A percentile compares a stretch with the other conserved stretches of the same genome.
Conservation (phyloP, 352 stramenopile genomes). For the Thraustotheca clavata region DNA sequence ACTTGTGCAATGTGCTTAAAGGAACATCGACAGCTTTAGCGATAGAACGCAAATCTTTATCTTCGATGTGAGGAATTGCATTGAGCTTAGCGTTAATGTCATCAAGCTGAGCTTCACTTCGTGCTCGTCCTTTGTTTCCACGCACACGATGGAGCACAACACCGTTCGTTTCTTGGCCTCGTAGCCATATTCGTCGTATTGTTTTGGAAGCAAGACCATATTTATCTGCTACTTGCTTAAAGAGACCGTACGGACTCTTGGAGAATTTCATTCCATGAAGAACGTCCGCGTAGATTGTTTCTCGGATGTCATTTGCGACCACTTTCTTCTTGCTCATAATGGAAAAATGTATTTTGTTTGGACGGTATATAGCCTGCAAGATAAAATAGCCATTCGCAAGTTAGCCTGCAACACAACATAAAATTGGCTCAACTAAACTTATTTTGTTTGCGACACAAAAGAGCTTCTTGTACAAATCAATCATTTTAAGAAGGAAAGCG, state of each 20-base stretch:
- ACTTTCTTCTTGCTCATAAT: conserved; percentile 4
- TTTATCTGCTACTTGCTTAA: neutral
- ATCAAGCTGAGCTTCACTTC: neutral
- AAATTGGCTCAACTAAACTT: neutral
- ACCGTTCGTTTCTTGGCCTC: neutral
- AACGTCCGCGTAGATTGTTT: neutral
- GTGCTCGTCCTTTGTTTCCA: neutral
- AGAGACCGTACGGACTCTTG: conserved; percentile 1
- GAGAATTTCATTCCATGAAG: conserved; percentile 7
- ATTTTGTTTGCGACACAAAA: no score
- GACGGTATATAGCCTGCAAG: no score
- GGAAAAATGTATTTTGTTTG: no score
- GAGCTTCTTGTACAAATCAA: no score
- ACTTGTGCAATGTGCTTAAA: neutral
- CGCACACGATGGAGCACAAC: neutral
- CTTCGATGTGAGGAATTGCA: neutral
- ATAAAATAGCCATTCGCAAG: no score
- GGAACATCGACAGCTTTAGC: neutral
- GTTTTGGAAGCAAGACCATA: conserved; percentile 3
- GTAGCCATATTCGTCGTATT: neutral
- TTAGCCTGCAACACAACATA: neutral
- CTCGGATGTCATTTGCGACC: neutral
- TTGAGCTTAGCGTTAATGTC: conserved; percentile 7
- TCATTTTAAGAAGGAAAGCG: no score
- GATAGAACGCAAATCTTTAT: neutral